These are phyloP conservation scores for Ophiobolus disseminans DNA, from an alignment of 2,329 filamentous ascomycete genomes.

Conservation along the genomic window DNA sequence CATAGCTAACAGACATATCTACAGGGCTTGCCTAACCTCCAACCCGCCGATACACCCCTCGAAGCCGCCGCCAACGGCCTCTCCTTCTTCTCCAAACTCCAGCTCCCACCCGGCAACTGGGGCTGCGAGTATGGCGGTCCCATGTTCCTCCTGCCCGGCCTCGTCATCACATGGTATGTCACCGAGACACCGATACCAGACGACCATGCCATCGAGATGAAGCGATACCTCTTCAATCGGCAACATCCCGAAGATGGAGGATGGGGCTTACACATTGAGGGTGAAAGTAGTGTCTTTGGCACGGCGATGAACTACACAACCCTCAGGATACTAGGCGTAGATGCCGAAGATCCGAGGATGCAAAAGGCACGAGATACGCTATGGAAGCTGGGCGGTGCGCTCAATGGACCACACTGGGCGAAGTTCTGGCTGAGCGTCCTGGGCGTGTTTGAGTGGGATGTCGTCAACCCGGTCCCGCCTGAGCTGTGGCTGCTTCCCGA, in stretches of 20 bases:
- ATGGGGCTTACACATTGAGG: slow-evolving; percentile 96
- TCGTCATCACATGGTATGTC: slow-evolving; percentile 86
- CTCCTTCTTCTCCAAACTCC: slow-evolving; percentile 86
- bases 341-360: slow-evolving; percentile 83
- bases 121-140: slow-evolving; percentile 97
- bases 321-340: slow-evolving; percentile 81
- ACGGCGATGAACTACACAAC: slow-evolving; percentile 86
- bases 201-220: slow-evolving; percentile 84
- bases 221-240: slow-evolving; percentile 86
- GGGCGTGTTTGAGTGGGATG: slow-evolving; percentile 84
- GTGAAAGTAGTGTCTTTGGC: slow-evolving; percentile 88
- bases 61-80: slow-evolving; percentile 83
- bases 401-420: slow-evolving; percentile 89
- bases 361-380: slow-evolving; percentile 81
- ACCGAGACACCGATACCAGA: slow-evolving; percentile 86
- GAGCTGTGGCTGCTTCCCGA: slow-evolving; percentile 93
- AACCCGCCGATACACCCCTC: slow-evolving; percentile 73
- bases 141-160: slow-evolving; percentile 89
- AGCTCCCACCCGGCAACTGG: slow-evolving; percentile 91
- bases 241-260: slow-evolving; percentile 90
- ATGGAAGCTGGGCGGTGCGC: slow-evolving; percentile 84
- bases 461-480: slow-evolving; percentile 91
- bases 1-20: not conserved
- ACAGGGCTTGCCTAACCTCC: slow-evolving; percentile 77
- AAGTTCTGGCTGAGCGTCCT: slow-evolving; percentile 93